A percentile compares a stretch with the other conserved stretches of the same genome.
phyloP scores from a whole-genome alignment of 163 green algal genomes.

The Prototheca cutis region DNA sequence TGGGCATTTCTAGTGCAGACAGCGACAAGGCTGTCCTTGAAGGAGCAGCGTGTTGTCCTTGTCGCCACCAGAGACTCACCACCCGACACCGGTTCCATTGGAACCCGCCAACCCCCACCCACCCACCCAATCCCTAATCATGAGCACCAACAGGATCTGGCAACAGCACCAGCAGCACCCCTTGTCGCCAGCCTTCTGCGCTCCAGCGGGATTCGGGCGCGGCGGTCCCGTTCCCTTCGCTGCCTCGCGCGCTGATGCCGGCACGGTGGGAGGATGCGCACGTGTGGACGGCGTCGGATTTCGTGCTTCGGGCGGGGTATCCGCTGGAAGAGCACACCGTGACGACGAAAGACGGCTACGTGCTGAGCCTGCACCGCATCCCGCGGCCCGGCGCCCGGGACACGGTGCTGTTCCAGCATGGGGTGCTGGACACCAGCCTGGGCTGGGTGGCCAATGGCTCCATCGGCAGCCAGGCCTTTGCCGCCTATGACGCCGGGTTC shows the following conservation, averaged over 20 bases:
- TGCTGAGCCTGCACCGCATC: slow-evolving; percentile 63
- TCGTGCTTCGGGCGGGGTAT: slow-evolving; percentile 65
- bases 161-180: no score
- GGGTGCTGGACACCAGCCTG: slow-evolving; percentile 64
- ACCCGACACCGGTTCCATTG: no score
- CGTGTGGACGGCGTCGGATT: slow-evolving; percentile 37
- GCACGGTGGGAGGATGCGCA: slow-evolving; percentile 24
- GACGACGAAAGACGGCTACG: slow-evolving; percentile 69
- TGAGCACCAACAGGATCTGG: no score
- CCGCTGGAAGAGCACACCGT: slow-evolving; percentile 70
- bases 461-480: slow-evolving; percentile 79
- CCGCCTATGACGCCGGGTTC: slow-evolving; percentile 83
- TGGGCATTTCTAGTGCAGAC: no score
- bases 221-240: not conserved
- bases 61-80: no score
- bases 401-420: slow-evolving; percentile 82
- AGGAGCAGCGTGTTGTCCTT: no score
- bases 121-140: no score
- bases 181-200: no score
- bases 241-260: slow-evolving; percentile 17
- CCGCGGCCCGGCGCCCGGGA: slow-evolving; percentile 26
- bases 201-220: slow-evolving; percentile 2
- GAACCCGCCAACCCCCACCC: no score
- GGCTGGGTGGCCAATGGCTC: slow-evolving; percentile 59
- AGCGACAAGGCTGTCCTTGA: no score